A percentile compares a stretch with the other conserved stretches of the same genome.
phyloP scores from a whole-genome alignment of 306 rosid genomes.

The Luffa aegyptiaca region DNA sequence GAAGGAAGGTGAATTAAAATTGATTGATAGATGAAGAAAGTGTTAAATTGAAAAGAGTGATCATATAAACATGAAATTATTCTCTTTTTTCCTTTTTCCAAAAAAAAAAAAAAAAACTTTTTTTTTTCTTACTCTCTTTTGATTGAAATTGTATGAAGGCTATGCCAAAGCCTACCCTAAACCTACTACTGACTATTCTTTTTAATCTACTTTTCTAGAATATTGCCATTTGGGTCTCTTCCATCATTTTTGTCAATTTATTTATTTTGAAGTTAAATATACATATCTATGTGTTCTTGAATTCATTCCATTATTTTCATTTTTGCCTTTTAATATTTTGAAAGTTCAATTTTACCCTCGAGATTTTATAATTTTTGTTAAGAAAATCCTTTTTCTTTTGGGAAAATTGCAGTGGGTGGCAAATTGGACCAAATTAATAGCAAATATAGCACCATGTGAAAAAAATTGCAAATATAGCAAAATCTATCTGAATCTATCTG shows the following conservation, averaged over 20 bases:
- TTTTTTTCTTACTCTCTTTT: neutral
- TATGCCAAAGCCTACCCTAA: neutral
- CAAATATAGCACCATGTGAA: no score
- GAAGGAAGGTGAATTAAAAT: neutral
- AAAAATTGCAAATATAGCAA: no score
- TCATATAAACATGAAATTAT: neutral
- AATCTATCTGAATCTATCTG: no score
- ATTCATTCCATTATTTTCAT: neutral
- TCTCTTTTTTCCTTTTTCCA: neutral
- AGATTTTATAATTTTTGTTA: no score
- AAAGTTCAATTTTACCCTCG: no score
- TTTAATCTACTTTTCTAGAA: neutral
- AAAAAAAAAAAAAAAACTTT: no score
- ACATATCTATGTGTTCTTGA: neutral
- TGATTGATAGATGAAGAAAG: neutral
- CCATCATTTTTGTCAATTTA: neutral
- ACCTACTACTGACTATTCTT: neutral
- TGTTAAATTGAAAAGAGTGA: neutral
- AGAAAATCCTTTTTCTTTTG: no score
- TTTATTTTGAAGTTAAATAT: neutral
- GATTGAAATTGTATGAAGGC: neutral
- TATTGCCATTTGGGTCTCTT: neutral
- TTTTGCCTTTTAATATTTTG: no score
- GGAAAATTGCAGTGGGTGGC: no score
- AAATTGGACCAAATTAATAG: no score